phyloP scores from a whole-genome alignment of 2,329 filamentous ascomycete genomes.

The Monilinia fructigena region DNA sequence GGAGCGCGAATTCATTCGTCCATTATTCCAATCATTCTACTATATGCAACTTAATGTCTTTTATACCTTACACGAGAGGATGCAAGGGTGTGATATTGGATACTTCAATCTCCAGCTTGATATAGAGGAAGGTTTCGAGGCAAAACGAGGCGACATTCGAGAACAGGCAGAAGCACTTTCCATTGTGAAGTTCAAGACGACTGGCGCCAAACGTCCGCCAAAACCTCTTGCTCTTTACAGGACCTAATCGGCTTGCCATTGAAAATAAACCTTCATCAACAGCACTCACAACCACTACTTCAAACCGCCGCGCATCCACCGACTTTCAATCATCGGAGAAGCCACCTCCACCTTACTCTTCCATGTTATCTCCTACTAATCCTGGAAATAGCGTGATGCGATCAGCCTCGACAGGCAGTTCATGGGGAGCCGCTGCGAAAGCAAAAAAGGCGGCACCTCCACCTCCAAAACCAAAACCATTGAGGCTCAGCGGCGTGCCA shows the following conservation, averaged over 20 bases:
- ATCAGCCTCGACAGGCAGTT: constrained; percentile 45
- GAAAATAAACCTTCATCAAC: constrained; percentile 28
- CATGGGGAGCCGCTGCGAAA: constrained; percentile 58
- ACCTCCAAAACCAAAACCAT: constrained; percentile 79
- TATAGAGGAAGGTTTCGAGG: constrained; percentile 85
- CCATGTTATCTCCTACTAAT: constrained; percentile 36
- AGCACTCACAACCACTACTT: constrained; percentile 32
- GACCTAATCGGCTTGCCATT: constrained; percentile 30
- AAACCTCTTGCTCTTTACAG: constrained; percentile 31
- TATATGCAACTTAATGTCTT: constrained; percentile 99
- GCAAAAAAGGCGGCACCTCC: constrained; percentile 65
- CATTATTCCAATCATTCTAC: constrained; percentile 98
- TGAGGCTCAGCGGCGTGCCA: constrained; percentile 63
- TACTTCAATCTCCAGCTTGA: constrained; percentile 93
- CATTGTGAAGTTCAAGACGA: constrained; percentile 90
- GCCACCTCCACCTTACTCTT: constrained; percentile 69
- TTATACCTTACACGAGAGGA: constrained; percentile 95
- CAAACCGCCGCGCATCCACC: constrained; percentile 43
- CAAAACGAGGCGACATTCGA: constrained; percentile 85
- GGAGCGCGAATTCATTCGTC: constrained; percentile 92
- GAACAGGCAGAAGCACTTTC: constrained; percentile 78
- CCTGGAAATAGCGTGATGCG: constrained; percentile 40
- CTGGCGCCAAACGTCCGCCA: constrained; percentile 59
- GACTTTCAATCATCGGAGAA: constrained; percentile 50
- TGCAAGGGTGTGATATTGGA: constrained; percentile 95